Evolutionary conservation across 345 rosid genomes (phyloP), one percentile per base, ranked within the genome.

Genomic region (Diplotaxis tenuifolia): DNA sequence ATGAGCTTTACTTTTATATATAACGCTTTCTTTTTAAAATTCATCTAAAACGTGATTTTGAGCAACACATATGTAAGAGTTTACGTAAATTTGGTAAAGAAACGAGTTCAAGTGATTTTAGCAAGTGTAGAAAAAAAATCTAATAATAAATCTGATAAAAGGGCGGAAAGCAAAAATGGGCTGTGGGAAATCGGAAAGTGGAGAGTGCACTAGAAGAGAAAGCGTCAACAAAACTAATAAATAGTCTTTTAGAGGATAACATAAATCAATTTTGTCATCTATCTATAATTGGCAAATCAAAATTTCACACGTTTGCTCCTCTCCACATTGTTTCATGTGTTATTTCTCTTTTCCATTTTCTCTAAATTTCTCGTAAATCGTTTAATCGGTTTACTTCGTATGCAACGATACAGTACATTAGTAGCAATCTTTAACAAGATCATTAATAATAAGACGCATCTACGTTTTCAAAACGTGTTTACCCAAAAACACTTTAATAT

Each of bases 181-280:
- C 45, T 63, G 65, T 62, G 59, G 1, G 70, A 40, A 75, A 61
- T 15, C 56, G 68, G 74, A 60, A 75, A 75, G 74, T 75, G 79
- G 47, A n/a, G 62, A 69, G 53, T 53, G 52, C 74, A 68, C 64
- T 75, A 15, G 50, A 68, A 62, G 74, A 54, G 74, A 69, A 68
- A 75, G 57, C 64, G 65, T 68, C 74, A 62, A 75, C 6, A 54
- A 75, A 28, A 42, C n/a, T 14, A 38, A 31, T 8, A 11, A 75
- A 64, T 56, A 27, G 27, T 62, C 21, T 69, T 34, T 55, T 67
- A 47, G 50, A 38, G 14, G 15, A 47, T 47, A 47, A 6, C 36
- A 60, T 75, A n/a, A 59, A 23, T 2, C n/a, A 11, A 20, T 6
- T 54, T 76, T 69, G 60, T 56, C 75, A 70, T 63, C 32, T 29